Evolutionary conservation across 2,329 filamentous ascomycete genomes (phyloP).

Genomic region (Lomentospora prolificans): DNA sequence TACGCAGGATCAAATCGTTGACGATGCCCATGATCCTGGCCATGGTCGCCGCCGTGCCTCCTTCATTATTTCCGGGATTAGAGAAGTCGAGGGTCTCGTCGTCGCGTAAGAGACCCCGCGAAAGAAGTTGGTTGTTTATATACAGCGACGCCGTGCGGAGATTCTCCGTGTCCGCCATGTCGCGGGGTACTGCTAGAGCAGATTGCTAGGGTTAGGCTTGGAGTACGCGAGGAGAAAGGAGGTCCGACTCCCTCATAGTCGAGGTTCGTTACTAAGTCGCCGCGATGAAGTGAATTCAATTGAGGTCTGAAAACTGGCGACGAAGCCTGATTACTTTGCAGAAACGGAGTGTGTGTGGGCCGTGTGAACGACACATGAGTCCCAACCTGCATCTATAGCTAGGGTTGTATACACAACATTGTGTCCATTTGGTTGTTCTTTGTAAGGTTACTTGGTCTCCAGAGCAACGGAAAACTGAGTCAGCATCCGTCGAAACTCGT

Average conservation of each 20-base stretch:
- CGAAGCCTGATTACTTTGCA: no score
- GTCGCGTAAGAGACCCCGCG: slow-evolving; percentile 54
- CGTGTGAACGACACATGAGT: no score
- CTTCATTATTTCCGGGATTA: slow-evolving; percentile 53
- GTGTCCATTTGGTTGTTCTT: no score
- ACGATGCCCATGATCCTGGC: slow-evolving; percentile 83
- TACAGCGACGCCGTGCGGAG: slow-evolving; percentile 59
- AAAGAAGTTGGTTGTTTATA: slow-evolving; percentile 63
- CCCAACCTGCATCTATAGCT: no score
- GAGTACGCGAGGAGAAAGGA: background rate
- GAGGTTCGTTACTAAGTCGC: background rate
- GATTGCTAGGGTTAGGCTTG: background rate
- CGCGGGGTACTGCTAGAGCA: slow-evolving; percentile 11
- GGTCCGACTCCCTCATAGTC: background rate
- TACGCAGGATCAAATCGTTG: slow-evolving; percentile 81
- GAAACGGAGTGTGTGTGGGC: no score
- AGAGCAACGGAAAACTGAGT: no score
- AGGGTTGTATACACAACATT: no score
- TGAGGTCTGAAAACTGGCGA: no score
- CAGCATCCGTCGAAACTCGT: no score
- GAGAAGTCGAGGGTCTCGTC: slow-evolving; percentile 76
- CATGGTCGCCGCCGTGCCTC: slow-evolving; percentile 57
- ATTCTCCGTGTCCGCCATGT: slow-evolving; percentile 50
- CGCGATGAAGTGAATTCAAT: no score
- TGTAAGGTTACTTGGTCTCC: no score